Evolutionary conservation across 164 flowering plant species (phyloP), one percentile per base, ranked within the genome.

Genomic region (Dillenia turbinata): DNA sequence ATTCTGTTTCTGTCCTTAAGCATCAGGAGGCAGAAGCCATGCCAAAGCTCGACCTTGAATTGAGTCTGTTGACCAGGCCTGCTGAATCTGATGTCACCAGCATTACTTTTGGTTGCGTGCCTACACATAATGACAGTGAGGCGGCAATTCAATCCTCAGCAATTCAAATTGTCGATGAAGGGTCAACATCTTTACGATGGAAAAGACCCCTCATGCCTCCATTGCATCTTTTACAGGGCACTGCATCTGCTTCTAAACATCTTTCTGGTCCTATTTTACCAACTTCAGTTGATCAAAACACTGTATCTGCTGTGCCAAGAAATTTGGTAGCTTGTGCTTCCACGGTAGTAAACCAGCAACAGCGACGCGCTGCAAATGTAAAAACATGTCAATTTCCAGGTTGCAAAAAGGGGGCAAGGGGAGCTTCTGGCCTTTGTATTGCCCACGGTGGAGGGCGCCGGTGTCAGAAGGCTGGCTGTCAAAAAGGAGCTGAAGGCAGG

Each of bases 371-470:
- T 62, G 60, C 59, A 56, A 81, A 69, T 73, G 68, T 86, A 44
- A 93, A 88, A 70, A 77, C 65, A 44, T 93, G 98, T 70, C 90
- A 85, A 78, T 79, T 87, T 57, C 75, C 73, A 68, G 98, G 92
- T 68, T 92, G 98, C 73, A 78, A 75, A 61, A 92, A 88, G 78
- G 97, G 98, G 49, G 98, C 98, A 52, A 90, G 98, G 71, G 98
- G 98, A 65, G 96, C 98, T 59, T 90, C 98, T 66, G 97, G 96
- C 44, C 85, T 86, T 59, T 92, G 98, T 67, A 92, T 92, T 22
- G 85, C 96, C 24, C 98, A 92, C 74, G 98, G 98, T 44, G 98
- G 98, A 49, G 98, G 98, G 9, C 74, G 93, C 19, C 79, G 98
- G 71, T 92, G 98, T 62, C 89, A 90, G 67, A 89, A 73, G 69